Evolutionary conservation across 208 protist genomes (phyloP), one percentile per base, ranked within the genome.

Genomic region (Acanthamoeba royreba): DNA sequence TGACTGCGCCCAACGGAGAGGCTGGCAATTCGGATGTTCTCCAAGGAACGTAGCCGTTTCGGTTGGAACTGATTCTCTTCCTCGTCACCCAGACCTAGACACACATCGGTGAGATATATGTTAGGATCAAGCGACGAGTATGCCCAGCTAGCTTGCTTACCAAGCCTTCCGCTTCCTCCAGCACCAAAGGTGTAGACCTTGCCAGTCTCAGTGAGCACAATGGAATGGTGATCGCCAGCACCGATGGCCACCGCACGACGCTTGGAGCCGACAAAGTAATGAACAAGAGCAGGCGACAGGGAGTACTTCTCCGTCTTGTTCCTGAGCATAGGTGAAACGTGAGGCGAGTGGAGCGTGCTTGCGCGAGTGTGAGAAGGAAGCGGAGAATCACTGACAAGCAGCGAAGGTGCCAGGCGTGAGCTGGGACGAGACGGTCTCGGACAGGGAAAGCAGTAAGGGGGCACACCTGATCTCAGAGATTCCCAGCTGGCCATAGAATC

Each of bases 241-340:
- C 72, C 72, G 43, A 83, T 83, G 43, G 42, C 43, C 72, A 31
- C 52, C 42, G 72, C 72, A 11, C 72, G 72, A 38, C 3, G 35
- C 72, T 5, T 83, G 43, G 35, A 8, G 28, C 4, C 1, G 25
- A 28, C n/a, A 43, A 83, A 83, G 35, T 38, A 19, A 19, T 1
- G 72, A 17, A 83, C 72, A 11, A 52, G 72, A 11, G 38, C 72
- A 13, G 72, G 72, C 35, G 72, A 45, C 42, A 83, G 72, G 4
- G 72, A 83, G 43, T 83, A 83, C 72, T 83, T 83, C 72, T 83
- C 72, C 40, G 11, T n/a, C 43, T 83, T 83, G 72, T 13, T 43
- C 43, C 72, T 83, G 72, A 11, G 38, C 1, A 31, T 0, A 25
- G 49, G 49, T 55, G 49, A 74, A 17, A 11, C 19, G 63, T 25